Conservation (phyloP, 2,329 filamentous ascomycete genomes). For the Corynespora cassiicola region DNA sequence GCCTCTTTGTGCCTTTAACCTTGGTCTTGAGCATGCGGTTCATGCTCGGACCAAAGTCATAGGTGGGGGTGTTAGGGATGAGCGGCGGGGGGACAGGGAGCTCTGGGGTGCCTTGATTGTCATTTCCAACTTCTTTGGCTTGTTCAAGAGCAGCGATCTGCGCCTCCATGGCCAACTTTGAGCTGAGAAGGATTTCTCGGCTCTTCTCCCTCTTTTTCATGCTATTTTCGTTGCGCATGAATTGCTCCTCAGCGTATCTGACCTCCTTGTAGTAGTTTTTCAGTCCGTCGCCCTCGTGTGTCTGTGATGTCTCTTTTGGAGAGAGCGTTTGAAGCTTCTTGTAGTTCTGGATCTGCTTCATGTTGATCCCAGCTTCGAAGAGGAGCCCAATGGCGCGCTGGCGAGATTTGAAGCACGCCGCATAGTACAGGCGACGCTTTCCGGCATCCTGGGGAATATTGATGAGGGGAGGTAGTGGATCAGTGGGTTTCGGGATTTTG, state of each 20-base stretch:
- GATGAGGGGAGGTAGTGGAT: constrained; percentile 34
- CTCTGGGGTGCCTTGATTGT: background rate
- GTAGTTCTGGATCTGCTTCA: constrained; percentile 37
- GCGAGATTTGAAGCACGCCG: constrained; percentile 39
- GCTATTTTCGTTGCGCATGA: constrained; percentile 19
- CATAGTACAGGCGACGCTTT: constrained; percentile 33
- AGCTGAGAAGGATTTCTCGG: constrained; percentile 34
- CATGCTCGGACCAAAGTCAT: constrained; percentile 10
- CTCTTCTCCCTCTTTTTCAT: constrained; percentile 22
- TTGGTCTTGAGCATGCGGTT: constrained; percentile 13
- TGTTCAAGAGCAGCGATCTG: constrained; percentile 15
- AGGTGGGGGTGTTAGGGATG: constrained; percentile 28
- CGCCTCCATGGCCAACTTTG: constrained; percentile 31
- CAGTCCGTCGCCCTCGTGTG: constrained; percentile 24
- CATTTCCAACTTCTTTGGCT: background rate
- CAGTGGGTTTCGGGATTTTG: constrained; percentile 32
- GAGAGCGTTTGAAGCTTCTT: constrained; percentile 24
- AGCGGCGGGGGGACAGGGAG: constrained; percentile 23
- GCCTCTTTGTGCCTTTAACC: constrained; percentile 7
- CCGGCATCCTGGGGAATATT: constrained; percentile 32
- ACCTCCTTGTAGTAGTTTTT: constrained; percentile 33
- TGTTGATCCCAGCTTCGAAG: constrained; percentile 35
- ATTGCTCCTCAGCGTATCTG: constrained; percentile 21
- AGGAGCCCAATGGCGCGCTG: constrained; percentile 37
- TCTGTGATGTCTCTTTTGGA: constrained; percentile 27